Evolutionary conservation across 805 yeast genomes (phyloP).

Genomic region (Ogataea philodendri): DNA sequence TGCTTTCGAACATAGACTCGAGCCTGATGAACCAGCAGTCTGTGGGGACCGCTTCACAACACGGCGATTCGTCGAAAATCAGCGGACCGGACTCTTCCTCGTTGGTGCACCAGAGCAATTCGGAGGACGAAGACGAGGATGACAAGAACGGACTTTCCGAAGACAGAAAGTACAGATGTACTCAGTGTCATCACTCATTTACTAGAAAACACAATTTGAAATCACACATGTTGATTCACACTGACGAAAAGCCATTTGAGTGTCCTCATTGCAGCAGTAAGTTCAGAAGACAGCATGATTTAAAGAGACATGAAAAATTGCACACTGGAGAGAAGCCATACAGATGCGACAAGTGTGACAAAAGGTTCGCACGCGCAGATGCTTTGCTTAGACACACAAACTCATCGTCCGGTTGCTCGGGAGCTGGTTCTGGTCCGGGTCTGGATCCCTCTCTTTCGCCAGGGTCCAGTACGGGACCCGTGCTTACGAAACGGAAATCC

Average conservation of each 20-base stretch:
- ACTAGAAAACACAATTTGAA: constrained; percentile 74
- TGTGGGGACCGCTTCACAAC: constrained; percentile 8
- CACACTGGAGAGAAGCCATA: constrained; percentile 78
- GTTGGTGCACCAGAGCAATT: constrained; percentile 11
- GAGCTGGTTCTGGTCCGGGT: constrained; percentile 7
- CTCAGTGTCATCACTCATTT: constrained; percentile 60
- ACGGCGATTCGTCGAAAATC: constrained; percentile 6
- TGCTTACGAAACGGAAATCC: constrained; percentile 12
- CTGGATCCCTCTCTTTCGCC: constrained; percentile 14
- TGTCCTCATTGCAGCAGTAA: constrained; percentile 60
- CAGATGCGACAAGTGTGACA: constrained; percentile 57
- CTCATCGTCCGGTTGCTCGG: constrained; percentile 31
- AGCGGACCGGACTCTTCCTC: constrained; percentile 12
- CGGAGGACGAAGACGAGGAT: constrained; percentile 19
- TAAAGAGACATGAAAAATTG: constrained; percentile 70
- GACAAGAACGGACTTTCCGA: constrained; percentile 18
- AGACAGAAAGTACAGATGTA: constrained; percentile 48
- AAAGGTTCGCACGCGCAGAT: constrained; percentile 71
- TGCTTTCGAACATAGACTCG: constrained; percentile 22
- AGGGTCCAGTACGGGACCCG: constrained; percentile 7
- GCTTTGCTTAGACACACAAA: constrained; percentile 70
- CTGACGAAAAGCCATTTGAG: constrained; percentile 58
- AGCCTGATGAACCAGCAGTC: constrained; percentile 21
- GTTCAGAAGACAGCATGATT: constrained; percentile 73
- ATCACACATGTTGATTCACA: constrained; percentile 67